Base-by-base conservation (phyloP, 305 asterid species). In the Euphrasia arctica region DNA sequence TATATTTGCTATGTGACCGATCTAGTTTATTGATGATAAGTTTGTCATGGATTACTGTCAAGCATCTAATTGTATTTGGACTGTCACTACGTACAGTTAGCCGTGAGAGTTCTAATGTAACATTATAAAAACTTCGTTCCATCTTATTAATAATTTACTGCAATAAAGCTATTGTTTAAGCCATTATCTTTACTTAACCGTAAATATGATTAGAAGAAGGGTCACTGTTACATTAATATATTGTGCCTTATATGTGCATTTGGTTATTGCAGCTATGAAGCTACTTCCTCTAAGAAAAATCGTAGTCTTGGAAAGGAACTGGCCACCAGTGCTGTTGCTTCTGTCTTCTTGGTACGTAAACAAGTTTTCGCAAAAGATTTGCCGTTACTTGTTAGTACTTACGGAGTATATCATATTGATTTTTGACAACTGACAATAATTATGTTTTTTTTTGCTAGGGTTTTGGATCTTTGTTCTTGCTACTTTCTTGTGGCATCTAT, bases 391-490 rank as follows among this genome's bases (percentile, higher is more conserved):
- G 22, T 18, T 18, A 18, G 22, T 18, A 18, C 22, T n/a, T n/a
- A n/a, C n/a, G n/a, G n/a, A n/a, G 22, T 18, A 18, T 18, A 47
- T 62, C 58, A 64, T 29, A 18, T 12, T 58, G 52, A 32, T 65
- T 54, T 52, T 47, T 54, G 52, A 9, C 63, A 48, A 55, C 64
- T 15, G 25, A 5, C 28, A 51, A 51, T 18, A 49, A 52, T 14
- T 48, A 59, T 54, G 72, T 25, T 51, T 58, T 11, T 63, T 58
- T 70, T 48, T 18, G 14, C 77, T 91, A 91, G 97, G 98, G 98
- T 51, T 92, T 92, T 47, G 98, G 98, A 65, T 89, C 97, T 70
- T 77, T 92, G 76, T 92, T 92, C 83, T 73, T 92, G 88, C 86
- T 92, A 39, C 98, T 92, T 68, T 82, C 98, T 63, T 83, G 87